A percentile compares a stretch with the other conserved stretches of the same genome.
These are phyloP conservation scores for Monosporascus cannonballus DNA, from an alignment of 2,329 filamentous ascomycete species.

Conservation along the genomic window DNA sequence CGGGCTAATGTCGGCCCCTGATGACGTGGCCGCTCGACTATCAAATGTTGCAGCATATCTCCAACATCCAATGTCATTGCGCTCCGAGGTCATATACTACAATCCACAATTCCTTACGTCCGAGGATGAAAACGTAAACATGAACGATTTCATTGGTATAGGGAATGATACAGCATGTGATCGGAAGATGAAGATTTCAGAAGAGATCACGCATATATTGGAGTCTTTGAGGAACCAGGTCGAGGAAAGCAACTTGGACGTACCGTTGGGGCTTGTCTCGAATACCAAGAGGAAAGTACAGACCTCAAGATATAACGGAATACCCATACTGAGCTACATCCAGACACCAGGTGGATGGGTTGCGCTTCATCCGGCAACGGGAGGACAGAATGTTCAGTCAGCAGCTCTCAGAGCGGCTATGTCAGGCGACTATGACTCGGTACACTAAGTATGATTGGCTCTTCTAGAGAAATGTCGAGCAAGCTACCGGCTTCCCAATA, in stretches of 20 bases:
- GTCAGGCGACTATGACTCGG: not conserved
- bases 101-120: slow-evolving; percentile 2
- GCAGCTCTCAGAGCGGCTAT: not conserved
- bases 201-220: slow-evolving; percentile 1
- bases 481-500: no score
- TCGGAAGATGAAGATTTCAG: slow-evolving; percentile 1
- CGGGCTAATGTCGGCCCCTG: not conserved
- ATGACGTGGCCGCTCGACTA: not conserved
- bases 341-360: slow-evolving; percentile 1
- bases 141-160: not conserved
- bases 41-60: slow-evolving; percentile 1
- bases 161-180: not conserved
- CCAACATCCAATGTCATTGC: slow-evolving; percentile 1
- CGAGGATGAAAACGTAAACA: not conserved
- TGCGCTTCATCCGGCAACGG: slow-evolving; percentile 1
- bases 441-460: not conserved
- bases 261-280: not conserved
- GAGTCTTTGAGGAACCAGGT: not conserved
- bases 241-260: not conserved
- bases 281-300: not conserved
- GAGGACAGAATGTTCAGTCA: not conserved
- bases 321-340: not conserved
- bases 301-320: not conserved
- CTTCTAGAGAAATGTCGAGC: no score
- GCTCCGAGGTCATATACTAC: not conserved